A percentile compares a stretch with the other conserved stretches of the same genome.
Evolutionary conservation across 73 alveolate genomes (phyloP).

Genomic region (Symbiodinium pilosum): DNA sequence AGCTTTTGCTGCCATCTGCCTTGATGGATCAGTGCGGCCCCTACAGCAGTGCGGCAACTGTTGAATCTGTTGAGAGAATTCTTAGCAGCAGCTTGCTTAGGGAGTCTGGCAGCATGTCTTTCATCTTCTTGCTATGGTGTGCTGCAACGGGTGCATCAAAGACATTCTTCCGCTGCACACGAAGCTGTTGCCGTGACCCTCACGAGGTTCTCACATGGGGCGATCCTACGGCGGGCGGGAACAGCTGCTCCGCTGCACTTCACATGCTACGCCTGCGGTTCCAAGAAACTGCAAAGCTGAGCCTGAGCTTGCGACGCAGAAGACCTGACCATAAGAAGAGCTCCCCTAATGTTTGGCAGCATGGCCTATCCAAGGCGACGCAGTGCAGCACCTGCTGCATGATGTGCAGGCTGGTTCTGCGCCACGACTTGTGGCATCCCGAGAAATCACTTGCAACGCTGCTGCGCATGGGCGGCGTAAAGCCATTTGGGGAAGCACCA

Average conservation of each 20-base stretch:
- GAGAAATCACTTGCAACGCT: no score
- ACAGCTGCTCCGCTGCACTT: background rate
- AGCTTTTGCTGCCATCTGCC: background rate
- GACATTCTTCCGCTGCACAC: no score
- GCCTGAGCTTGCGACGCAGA: no score
- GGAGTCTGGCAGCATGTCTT: background rate
- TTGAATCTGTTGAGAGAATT: background rate
- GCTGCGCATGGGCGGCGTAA: background rate
- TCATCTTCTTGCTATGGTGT: background rate
- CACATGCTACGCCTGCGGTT: no score
- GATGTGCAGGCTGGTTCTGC: conserved; percentile 48
- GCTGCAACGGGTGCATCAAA: no score
- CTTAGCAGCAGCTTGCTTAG: background rate
- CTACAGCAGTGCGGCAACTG: background rate
- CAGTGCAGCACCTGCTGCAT: conserved; percentile 35
- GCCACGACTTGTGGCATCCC: background rate
- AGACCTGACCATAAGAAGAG: no score
- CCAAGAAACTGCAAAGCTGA: no score
- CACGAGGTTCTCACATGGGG: background rate
- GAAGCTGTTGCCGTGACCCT: no score
- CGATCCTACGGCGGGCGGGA: background rate
- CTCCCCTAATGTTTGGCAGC: no score
- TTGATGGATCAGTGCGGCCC: no score
- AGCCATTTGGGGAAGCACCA: background rate
- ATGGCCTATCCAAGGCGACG: conserved; percentile 2